Conservation (phyloP, 805 yeast species). For the Saccharomyces paradoxus region DNA sequence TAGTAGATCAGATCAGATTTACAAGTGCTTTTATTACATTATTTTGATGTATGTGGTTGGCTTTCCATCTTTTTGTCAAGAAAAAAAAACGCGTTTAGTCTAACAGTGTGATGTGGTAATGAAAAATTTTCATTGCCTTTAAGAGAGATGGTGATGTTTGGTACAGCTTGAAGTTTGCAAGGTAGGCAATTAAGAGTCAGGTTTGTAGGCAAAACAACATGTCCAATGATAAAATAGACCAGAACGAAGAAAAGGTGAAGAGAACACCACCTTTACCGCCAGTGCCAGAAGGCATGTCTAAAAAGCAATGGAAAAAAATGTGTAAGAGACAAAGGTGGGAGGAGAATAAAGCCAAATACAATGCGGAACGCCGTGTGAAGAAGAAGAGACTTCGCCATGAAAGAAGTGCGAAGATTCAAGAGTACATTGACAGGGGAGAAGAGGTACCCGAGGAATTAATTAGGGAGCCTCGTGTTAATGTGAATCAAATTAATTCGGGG, state of each 20-base stretch:
- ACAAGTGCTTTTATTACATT: neutral
- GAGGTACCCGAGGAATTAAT: slow-evolving; percentile 34
- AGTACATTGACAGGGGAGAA: slow-evolving; percentile 33
- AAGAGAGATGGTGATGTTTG: neutral
- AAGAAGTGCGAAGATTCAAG: slow-evolving; percentile 34
- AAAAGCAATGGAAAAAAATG: slow-evolving; percentile 72
- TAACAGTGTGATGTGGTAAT: neutral
- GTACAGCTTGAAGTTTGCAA: neutral
- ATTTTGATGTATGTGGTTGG: neutral
- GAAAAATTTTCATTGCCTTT: neutral
- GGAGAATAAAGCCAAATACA: slow-evolving; percentile 53
- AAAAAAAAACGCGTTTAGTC: neutral
- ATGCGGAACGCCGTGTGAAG: slow-evolving; percentile 46
- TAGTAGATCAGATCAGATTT: neutral
- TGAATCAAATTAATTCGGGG: slow-evolving; percentile 41
- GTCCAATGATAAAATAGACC: neutral
- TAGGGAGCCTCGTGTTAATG: slow-evolving; percentile 30
- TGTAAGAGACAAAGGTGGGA: slow-evolving; percentile 54
- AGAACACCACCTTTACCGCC: slow-evolving; percentile 22
- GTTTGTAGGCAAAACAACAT: neutral
- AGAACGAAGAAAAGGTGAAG: slow-evolving; percentile 3
- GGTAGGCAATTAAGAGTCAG: neutral
- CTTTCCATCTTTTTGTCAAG: neutral
- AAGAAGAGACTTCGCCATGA: slow-evolving; percentile 38
- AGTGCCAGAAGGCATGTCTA: slow-evolving; percentile 83